phyloP scores from a whole-genome alignment of 768 basidiomycete genomes.

The Galerina sulciceps region DNA sequence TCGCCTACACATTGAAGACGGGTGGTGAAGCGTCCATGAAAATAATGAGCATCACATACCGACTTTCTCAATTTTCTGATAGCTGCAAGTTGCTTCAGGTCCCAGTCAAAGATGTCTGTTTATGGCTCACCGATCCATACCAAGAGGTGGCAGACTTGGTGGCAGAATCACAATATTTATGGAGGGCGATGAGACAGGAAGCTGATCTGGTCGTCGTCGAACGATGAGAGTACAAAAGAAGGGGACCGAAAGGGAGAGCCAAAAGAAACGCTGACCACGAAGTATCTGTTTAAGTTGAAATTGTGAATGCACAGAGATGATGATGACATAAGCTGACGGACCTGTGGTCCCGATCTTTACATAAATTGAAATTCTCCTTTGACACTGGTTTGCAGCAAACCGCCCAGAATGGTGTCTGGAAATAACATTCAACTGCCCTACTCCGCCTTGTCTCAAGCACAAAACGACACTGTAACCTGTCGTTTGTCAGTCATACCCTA shows the following conservation, averaged over 20 bases:
- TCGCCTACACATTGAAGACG: slow-evolving; percentile 41
- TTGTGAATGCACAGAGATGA: no score
- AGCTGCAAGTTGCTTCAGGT: slow-evolving; percentile 50
- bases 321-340: neutral
- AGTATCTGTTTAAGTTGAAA: no score
- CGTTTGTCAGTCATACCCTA: slow-evolving; percentile 42
- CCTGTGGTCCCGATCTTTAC: neutral
- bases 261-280: no score
- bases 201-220: no score
- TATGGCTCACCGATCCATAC: slow-evolving; percentile 49
- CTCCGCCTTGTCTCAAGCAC: neutral
- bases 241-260: no score
- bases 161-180: neutral
- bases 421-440: neutral
- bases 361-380: no score
- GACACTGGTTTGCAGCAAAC: neutral
- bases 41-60: slow-evolving; percentile 62
- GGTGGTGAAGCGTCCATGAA: slow-evolving; percentile 13
- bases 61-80: slow-evolving; percentile 97
- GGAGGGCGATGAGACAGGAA: no score
- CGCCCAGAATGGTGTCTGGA: neutral
- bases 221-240: no score
- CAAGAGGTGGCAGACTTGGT: neutral
- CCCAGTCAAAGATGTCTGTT: neutral
- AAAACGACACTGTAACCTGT: slow-evolving; percentile 38